Conservation (phyloP, 2,329 filamentous ascomycete species). For the Xylaria sp. region DNA sequence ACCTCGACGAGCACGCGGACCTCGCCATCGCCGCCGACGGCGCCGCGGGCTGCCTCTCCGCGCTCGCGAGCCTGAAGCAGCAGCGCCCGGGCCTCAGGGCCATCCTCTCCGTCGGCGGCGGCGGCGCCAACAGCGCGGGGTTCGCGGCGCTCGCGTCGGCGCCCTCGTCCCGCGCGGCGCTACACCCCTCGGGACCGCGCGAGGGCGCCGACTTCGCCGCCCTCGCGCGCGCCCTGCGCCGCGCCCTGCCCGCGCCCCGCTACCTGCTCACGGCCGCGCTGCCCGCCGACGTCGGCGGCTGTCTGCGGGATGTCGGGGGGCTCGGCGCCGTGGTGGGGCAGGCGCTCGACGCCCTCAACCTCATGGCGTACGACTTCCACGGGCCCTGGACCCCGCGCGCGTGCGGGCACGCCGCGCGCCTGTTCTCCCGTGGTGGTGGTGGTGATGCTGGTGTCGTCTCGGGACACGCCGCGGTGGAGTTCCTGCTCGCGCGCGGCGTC, state of each 20-base stretch:
- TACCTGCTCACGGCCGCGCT: slow-evolving; percentile 66
- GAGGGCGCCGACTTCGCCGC: slow-evolving; percentile 61
- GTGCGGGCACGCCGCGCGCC: slow-evolving; percentile 66
- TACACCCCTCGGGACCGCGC: slow-evolving; percentile 58
- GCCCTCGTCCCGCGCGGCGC: slow-evolving; percentile 50
- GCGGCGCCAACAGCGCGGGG: slow-evolving; percentile 62
- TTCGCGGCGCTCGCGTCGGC: slow-evolving; percentile 61
- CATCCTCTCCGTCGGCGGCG: slow-evolving; percentile 68
- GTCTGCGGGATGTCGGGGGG: slow-evolving; percentile 62
- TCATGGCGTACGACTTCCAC: slow-evolving; percentile 72
- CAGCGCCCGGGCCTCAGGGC: slow-evolving; percentile 59
- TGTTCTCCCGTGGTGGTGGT: slow-evolving; percentile 47
- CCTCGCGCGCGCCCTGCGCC: slow-evolving; percentile 58
- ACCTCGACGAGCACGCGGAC: slow-evolving; percentile 68
- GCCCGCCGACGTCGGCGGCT: slow-evolving; percentile 61
- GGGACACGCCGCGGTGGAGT: slow-evolving; percentile 58
- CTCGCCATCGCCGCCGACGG: slow-evolving; percentile 62
- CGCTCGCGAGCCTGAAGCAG: slow-evolving; percentile 60
- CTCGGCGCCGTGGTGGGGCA: slow-evolving; percentile 51
- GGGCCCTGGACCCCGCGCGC: slow-evolving; percentile 64
- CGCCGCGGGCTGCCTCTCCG: slow-evolving; percentile 60
- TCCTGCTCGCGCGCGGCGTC: slow-evolving; percentile 56
- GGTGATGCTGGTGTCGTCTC: slow-evolving; percentile 37
- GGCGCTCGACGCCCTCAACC: slow-evolving; percentile 64
- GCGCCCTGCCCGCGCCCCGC: slow-evolving; percentile 54